Evolutionary conservation across 2,329 filamentous ascomycete genomes (phyloP), one percentile per base, ranked within the genome.

Genomic region (Sarocladium brachiariae): DNA sequence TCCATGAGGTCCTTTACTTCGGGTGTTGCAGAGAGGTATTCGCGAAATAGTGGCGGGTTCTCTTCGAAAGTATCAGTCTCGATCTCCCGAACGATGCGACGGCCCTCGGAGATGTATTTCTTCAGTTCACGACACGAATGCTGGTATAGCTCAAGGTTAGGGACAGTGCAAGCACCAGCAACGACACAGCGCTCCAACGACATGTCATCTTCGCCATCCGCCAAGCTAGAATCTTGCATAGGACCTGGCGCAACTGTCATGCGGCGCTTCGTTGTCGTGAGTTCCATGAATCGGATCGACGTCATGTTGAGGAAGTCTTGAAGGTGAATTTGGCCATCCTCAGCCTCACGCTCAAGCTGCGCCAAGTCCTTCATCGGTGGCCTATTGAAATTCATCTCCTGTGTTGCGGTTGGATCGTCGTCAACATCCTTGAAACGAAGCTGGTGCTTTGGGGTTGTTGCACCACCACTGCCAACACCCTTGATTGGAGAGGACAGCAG

Each of bases 261-360:
- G 51, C 93, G 80, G 57, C 92, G 78, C 65, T 97, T 97, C 1
- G 91, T 96, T 0, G 92, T 96, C n/a, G 86, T 96, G 47, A 99
- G 75, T 64, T 99, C 93, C 87, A 99, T 96, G 70, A 99, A 99
- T 50, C 91, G 88, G 60, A 99, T 96, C 53, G 89, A 95, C 2
- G 92, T 96, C 82, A 96, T 84, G 55, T 95, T 89, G 39, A 99
- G 72, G 68, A 99, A 99, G 50, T 96, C 87, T 58, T 96, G 89
- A 2, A 99, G 75, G 41, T 91, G 86, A 50, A 96, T 90, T 23
- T 84, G 78, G 30, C 48, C 62, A 18, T 77, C 75, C 11, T 73
- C 65, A 18, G 73, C 74, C n/a, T 81, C 76, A 5, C 70, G 65
- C 48, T 73, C 68, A 21, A 70, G 58, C 38, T 76, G 67, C 2